These are phyloP conservation scores for Fraxinus ornus DNA, from an alignment of 305 asterid species.

Conservation along the genomic window DNA sequence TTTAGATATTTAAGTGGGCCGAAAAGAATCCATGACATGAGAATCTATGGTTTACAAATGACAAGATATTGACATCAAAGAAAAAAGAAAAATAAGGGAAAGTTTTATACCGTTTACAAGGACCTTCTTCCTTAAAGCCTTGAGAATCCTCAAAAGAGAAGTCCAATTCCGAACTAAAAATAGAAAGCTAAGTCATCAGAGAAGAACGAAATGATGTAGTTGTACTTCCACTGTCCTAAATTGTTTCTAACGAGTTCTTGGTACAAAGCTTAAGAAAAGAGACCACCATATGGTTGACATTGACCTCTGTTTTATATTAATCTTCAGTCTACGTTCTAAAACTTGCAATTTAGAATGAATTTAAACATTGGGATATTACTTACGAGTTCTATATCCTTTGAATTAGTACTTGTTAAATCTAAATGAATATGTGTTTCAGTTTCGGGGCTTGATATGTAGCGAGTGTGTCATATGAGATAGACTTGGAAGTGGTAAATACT, in stretches of 20 bases:
- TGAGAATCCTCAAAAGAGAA: conserved; percentile 21
- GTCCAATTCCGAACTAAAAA: conserved; percentile 18
- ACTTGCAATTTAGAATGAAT: not conserved
- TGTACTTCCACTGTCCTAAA: not conserved
- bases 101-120: conserved; percentile 21
- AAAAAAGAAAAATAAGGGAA: not conserved
- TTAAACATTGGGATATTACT: not conserved
- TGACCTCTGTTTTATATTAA: not conserved
- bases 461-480: not conserved
- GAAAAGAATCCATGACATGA: not conserved
- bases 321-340: not conserved
- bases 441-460: not conserved
- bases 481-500: not conserved
- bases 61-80: not conserved
- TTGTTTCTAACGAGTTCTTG: not conserved
- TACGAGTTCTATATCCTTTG: not conserved
- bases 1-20: not conserved
- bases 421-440: not conserved
- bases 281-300: conserved; percentile 1
- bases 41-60: not conserved
- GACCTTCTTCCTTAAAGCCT: conserved; percentile 23
- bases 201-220: not conserved
- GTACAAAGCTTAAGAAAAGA: not conserved
- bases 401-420: not conserved
- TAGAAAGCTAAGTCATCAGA: not conserved